Conservation (phyloP, 2,329 filamentous ascomycete genomes). For the Zasmidium citrigriseum region DNA sequence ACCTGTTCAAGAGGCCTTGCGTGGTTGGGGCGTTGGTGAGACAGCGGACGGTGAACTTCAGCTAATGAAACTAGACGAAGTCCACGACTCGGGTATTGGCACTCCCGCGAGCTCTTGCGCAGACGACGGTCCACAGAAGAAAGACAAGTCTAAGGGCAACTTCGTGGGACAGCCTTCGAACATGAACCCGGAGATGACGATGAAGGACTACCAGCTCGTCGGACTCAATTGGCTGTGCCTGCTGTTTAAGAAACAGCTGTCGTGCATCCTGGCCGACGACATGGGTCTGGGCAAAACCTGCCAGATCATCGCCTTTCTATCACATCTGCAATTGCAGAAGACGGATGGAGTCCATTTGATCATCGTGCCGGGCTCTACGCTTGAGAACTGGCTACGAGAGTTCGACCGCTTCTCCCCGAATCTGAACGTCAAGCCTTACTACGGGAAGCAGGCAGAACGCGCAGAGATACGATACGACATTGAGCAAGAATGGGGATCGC, state of each 20-base stretch:
- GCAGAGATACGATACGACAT: conserved; percentile 68
- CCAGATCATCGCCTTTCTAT: conserved; percentile 89
- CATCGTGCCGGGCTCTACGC: conserved; percentile 87
- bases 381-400: conserved; percentile 94
- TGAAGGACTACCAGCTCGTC: conserved; percentile 93
- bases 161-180: conserved; percentile 68
- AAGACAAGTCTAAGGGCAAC: conserved; percentile 43
- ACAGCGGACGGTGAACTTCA: conserved; percentile 61
- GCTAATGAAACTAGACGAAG: conserved; percentile 55
- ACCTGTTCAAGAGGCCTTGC: conserved; percentile 65
- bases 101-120: conserved; percentile 53
- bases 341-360: conserved; percentile 75
- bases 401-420: conserved; percentile 83
- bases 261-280: conserved; percentile 92
- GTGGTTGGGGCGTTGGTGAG: conserved; percentile 66
- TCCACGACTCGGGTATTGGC: conserved; percentile 67
- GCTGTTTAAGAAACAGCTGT: conserved; percentile 75
- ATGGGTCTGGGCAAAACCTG: conserved; percentile 97
- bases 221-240: conserved; percentile 93
- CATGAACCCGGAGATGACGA: conserved; percentile 72
- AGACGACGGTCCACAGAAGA: conserved; percentile 30
- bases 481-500: conserved; percentile 61
- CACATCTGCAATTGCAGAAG: conserved; percentile 72
- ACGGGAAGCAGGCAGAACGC: conserved; percentile 69
- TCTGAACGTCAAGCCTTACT: conserved; percentile 71